Evolutionary conservation across 2,329 filamentous ascomycete genomes (phyloP), one percentile per base, ranked within the genome.

Genomic region (Fusarium mangiferae): DNA sequence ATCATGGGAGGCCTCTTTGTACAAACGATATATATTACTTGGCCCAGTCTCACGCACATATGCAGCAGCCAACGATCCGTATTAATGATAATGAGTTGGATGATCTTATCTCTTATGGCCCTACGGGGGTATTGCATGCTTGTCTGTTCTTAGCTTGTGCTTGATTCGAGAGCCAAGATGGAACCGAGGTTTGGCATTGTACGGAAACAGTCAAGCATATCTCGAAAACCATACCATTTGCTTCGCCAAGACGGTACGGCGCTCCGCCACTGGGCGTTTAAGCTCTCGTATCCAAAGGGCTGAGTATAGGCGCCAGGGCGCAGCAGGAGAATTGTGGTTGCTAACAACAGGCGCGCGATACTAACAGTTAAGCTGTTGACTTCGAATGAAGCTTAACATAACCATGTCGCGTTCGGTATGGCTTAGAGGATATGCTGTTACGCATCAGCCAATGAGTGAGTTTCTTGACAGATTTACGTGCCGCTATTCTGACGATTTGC

Each of bases 31-130:
- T 63, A 59, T 56, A 62, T 70, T 64, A 64, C 60, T 75, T 66
- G 49, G 68, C 64, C 51, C 38, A 41, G 69, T 66, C 57, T 72
- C 51, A 55, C 55, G 44, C 49, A 58, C 65, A 73, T 68, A 72
- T 73, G 70, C 62, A 64, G 46, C 33, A 45, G 64, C 54, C 52
- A 73, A 62, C 62, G 48, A 71, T 54, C 59, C 52, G 64, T 62
- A 59, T 66, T 77, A 77, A 78, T 78, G 77, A 78, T 78, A 78
- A 78, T 77, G 77, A 67, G 65, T 73, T 76, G 70, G 57, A 78
- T 68, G 77, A 75, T 66, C 38, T 59, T 59, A 57, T 42, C 48
- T 42, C 30, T 45, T 61, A 20, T 59, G 22, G 33, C 46, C 48
- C 44, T 57, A 59, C 28, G 38, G 28, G 35, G 41, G n/a, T 33